Evolutionary conservation across 495 filamentous ascomycete genomes (phyloP).

Genomic region (Xylaria flabelliformis): DNA sequence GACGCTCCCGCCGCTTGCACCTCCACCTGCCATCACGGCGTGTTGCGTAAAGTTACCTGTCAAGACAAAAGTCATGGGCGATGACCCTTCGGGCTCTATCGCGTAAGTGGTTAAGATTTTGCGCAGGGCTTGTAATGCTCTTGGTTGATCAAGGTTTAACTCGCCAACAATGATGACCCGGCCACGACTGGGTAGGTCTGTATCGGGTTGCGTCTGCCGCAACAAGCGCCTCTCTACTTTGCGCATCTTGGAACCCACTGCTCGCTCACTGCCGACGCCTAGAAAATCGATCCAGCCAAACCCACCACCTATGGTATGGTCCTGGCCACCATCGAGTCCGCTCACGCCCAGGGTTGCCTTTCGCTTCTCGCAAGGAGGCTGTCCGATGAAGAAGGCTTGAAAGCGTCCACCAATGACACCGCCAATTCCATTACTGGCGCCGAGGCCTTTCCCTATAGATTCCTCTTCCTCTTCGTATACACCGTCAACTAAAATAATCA

Average conservation of each 20-base stretch:
- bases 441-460: slow-evolving; percentile 67
- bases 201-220: slow-evolving; percentile 37
- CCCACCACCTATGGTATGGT: slow-evolving; percentile 73
- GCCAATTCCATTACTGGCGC: slow-evolving; percentile 79
- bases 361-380: slow-evolving; percentile 87
- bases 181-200: slow-evolving; percentile 42
- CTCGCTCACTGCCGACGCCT: slow-evolving; percentile 88
- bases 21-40: slow-evolving; percentile 73
- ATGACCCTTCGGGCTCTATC: slow-evolving; percentile 62
- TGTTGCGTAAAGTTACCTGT: slow-evolving; percentile 83
- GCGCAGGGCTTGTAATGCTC: slow-evolving; percentile 74
- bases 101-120: slow-evolving; percentile 77
- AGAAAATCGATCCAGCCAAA: slow-evolving; percentile 98
- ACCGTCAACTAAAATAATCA: slow-evolving; percentile 93
- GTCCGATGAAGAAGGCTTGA: slow-evolving; percentile 84
- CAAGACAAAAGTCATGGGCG: slow-evolving; percentile 79
- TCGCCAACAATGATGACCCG: slow-evolving; percentile 80
- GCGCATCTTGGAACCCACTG: slow-evolving; percentile 81
- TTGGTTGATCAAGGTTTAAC: slow-evolving; percentile 82
- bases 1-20: slow-evolving; percentile 73
- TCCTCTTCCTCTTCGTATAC: slow-evolving; percentile 91
- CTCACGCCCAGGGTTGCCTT: slow-evolving; percentile 76
- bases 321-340: slow-evolving; percentile 53
- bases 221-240: slow-evolving; percentile 66
- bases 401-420: slow-evolving; percentile 89